phyloP scores from a whole-genome alignment of 371 early-diverging fungal genomes.

The Batkoa obscura region DNA sequence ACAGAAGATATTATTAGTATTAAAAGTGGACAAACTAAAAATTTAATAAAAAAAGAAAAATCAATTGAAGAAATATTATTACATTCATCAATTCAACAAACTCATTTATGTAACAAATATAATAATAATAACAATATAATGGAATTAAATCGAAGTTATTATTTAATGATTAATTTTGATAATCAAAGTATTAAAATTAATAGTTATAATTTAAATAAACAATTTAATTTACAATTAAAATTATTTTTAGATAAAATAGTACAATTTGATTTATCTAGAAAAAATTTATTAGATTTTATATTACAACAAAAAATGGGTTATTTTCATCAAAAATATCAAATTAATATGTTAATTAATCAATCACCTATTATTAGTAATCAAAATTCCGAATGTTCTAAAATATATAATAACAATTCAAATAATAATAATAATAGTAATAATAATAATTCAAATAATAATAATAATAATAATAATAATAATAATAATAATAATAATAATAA shows the following conservation, averaged over 20 bases:
- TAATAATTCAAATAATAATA: background rate
- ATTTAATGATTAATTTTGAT: slow-evolving; percentile 31
- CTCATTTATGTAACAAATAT: slow-evolving; percentile 10
- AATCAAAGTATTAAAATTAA: slow-evolving; percentile 25
- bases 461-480: too few relatives aligned
- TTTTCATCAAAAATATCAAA: slow-evolving; percentile 19
- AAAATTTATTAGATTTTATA: slow-evolving; percentile 27
- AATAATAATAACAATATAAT: slow-evolving; percentile 3
- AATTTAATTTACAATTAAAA: slow-evolving; percentile 30
- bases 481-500: too few relatives aligned
- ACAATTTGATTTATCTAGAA: slow-evolving; percentile 28
- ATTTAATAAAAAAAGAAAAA: slow-evolving; percentile 11
- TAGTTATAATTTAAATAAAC: slow-evolving; percentile 46
- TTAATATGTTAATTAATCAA: background rate
- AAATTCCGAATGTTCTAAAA: background rate
- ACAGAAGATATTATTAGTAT: slow-evolving; percentile 17
- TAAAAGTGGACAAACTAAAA: slow-evolving; percentile 11
- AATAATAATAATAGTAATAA: too few relatives aligned
- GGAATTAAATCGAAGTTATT: slow-evolving; percentile 25
- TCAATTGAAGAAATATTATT: slow-evolving; percentile 17
- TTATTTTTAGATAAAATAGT: slow-evolving; percentile 17
- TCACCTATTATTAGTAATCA: background rate
- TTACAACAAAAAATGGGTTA: slow-evolving; percentile 48
- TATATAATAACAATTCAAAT: too few relatives aligned
- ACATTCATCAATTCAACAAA: slow-evolving; percentile 11